Evolutionary conservation across 257 asterid genomes (phyloP), one percentile per base, ranked within the genome.

Genomic region (Dorcoceras hygrometricum): DNA sequence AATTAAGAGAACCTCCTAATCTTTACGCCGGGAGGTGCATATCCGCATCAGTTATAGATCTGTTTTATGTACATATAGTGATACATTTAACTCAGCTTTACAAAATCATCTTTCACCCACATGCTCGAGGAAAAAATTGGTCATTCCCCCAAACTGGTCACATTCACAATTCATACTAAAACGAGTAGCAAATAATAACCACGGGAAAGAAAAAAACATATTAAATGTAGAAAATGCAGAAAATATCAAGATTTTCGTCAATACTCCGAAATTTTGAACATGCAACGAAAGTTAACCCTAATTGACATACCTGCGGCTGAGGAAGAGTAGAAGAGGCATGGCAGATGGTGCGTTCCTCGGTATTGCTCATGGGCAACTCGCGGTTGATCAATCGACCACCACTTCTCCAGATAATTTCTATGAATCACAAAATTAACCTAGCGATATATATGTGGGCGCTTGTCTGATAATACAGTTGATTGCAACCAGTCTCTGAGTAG

Each of bases 251-350:
- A 7, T 46, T 46, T 14, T 20, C 48, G 29, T 28, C 50, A 66
- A 32, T 65, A 54, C 16, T 29, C 28, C 51, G 20, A 34, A 29
- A 73, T 11, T n/a, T 46, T 36, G 59, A 23, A 22, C 58, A 65
- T 18, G 55, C 64, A 65, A 26, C 22, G 43, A 65, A 50, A 68
- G 24, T 53, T 63, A 83, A 75, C 89, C 90, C 86, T 82, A 80
- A 78, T 20, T 36, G 54, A 68, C 89, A 62, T 73, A 79, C 95
- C 91, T 85, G 78, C 51, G 89, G 78, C 61, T 74, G 72, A 29
- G 82, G 71, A 60, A 77, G 77, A 71, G 86, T 63, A 39, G 67
- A 72, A 55, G 93, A 80, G 74, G 75, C 89, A 78, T 83, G 83
- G 75, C 80, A 78, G 1, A 87, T 79, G 74, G 81, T 80, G 69